Conservation (phyloP, 2,329 filamentous ascomycete species). For the Lecanoromycetidae sp. region DNA sequence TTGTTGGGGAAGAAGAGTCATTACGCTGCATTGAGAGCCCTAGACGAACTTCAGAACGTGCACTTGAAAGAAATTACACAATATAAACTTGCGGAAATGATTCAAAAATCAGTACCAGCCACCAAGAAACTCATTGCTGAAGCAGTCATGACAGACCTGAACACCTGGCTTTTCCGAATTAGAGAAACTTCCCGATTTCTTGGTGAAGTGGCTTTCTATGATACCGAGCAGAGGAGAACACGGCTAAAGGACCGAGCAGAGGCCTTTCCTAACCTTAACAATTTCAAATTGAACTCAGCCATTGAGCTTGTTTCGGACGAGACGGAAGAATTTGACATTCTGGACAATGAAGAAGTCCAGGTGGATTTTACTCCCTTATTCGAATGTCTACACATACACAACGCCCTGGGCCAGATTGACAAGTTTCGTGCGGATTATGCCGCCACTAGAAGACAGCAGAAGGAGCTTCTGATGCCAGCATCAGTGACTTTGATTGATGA, state of each 20-base stretch:
- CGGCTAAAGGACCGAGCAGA: conserved; percentile 75
- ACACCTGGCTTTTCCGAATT: conserved; percentile 92
- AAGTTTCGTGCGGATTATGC: conserved; percentile 86
- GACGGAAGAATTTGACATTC: conserved; percentile 84
- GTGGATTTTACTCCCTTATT: conserved; percentile 92
- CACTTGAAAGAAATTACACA: conserved; percentile 89
- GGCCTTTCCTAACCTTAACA: conserved; percentile 58
- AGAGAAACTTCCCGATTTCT: conserved; percentile 92
- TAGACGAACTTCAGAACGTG: conserved; percentile 93
- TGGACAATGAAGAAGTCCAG: conserved; percentile 89
- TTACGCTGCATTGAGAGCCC: conserved; percentile 81
- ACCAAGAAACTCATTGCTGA: conserved; percentile 90
- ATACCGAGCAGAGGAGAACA: conserved; percentile 75
- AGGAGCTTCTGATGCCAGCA: conserved; percentile 72
- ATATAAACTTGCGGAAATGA: conserved; percentile 88
- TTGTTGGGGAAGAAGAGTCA: conserved; percentile 86
- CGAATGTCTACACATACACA: conserved; percentile 91
- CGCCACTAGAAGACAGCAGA: conserved; percentile 79
- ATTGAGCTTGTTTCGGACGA: conserved; percentile 94
- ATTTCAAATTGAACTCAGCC: conserved; percentile 88
- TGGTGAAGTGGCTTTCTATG: conserved; percentile 91
- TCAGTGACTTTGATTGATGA: conserved; percentile 68
- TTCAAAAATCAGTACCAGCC: conserved; percentile 86
- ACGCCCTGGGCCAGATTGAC: conserved; percentile 82
- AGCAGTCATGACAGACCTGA: conserved; percentile 91